phyloP scores from a whole-genome alignment of 2,329 filamentous ascomycete species.

The Hypoxylon sp. region DNA sequence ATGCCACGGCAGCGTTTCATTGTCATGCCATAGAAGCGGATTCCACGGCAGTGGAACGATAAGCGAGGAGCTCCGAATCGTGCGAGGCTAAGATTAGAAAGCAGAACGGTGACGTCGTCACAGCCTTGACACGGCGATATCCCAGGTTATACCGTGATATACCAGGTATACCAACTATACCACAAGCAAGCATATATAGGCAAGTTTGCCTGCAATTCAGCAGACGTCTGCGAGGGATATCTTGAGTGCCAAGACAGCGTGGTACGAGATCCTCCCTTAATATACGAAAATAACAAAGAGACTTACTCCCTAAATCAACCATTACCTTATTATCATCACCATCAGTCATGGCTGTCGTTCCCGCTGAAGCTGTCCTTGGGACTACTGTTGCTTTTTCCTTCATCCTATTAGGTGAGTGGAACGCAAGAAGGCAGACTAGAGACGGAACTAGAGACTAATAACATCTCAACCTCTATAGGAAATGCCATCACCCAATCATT shows the following conservation, averaged over 20 bases:
- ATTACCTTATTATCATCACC: not conserved
- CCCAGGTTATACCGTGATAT: not conserved
- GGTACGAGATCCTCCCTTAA: not conserved
- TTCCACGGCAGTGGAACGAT: conserved; percentile 25
- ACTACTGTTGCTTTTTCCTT: conserved; percentile 65
- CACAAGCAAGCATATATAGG: conserved; percentile 21
- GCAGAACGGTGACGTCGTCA: conserved; percentile 19
- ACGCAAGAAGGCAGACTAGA: not conserved
- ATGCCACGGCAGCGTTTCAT: conserved; percentile 23
- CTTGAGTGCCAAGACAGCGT: not conserved
- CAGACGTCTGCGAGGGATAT: not conserved
- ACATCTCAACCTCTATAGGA: conserved; percentile 53
- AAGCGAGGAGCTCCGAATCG: conserved; percentile 23
- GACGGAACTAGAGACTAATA: conserved; percentile 19
- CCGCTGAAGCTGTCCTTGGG: conserved; percentile 58
- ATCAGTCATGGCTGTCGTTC: conserved; percentile 36
- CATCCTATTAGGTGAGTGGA: conserved; percentile 61
- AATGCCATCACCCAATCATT: conserved; percentile 68
- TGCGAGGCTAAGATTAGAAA: conserved; percentile 14
- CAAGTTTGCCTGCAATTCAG: not conserved
- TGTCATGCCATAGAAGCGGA: conserved; percentile 31
- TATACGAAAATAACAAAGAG: not conserved
- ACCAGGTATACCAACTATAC: not conserved
- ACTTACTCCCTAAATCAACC: not conserved
- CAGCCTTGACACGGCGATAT: conserved; percentile 1